A percentile compares a stretch with the other conserved stretches of the same genome.
Conservation (phyloP, 768 basidiomycete species). For the Psilocybe sp. region DNA sequence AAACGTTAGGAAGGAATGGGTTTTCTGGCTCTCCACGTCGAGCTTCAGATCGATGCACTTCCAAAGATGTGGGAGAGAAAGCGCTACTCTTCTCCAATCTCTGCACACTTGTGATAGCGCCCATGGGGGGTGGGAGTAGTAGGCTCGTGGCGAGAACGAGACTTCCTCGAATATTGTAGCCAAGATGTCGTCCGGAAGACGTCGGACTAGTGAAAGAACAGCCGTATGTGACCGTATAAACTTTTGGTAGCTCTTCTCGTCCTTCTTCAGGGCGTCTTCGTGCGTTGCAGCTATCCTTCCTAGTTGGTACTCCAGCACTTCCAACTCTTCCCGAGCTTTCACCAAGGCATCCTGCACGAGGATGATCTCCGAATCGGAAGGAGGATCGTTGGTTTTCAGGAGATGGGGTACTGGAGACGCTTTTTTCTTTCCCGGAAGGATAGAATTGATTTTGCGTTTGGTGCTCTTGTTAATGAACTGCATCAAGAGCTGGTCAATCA, state of each 20-base stretch:
- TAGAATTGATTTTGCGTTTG: no score
- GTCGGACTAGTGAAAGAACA: background rate
- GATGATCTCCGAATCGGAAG: background rate
- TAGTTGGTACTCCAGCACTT: background rate
- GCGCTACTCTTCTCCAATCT: background rate
- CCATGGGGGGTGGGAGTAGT: background rate
- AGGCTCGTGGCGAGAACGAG: background rate
- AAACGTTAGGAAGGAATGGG: background rate
- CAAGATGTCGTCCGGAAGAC: constrained; percentile 1
- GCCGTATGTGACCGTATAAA: background rate
- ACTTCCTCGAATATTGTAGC: background rate
- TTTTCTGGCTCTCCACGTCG: background rate
- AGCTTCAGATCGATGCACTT: background rate
- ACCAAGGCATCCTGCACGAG: background rate
- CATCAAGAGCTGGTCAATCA: no score
- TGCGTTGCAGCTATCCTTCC: background rate
- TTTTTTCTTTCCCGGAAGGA: no score
- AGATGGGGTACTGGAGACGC: background rate
- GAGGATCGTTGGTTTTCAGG: background rate
- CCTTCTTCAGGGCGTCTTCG: background rate
- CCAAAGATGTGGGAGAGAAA: background rate
- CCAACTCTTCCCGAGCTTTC: background rate
- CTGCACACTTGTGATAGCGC: background rate
- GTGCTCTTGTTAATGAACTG: no score
- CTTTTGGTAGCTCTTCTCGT: background rate